phyloP scores from a whole-genome alignment of 169 alveolate species.

The Babesia microti region DNA sequence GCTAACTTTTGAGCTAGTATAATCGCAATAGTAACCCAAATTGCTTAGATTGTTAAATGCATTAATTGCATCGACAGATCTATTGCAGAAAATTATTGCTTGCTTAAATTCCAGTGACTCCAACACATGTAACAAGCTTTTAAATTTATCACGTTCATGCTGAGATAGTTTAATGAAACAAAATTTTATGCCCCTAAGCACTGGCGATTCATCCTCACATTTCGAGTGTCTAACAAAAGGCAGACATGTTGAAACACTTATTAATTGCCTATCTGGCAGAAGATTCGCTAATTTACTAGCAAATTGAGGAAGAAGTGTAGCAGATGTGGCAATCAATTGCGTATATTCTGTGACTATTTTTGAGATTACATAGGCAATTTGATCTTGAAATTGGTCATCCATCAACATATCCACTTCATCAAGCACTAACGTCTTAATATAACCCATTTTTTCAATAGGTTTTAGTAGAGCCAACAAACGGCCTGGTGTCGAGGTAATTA shows the following conservation, averaged over 20 bases:
- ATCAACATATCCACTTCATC: constrained; percentile 46
- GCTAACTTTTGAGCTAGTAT: constrained; percentile 48
- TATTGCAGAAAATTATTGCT: constrained; percentile 48
- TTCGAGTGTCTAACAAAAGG: too few species aligned
- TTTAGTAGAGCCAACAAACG: constrained; percentile 39
- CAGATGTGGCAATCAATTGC: constrained; percentile 40
- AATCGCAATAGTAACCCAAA: constrained; percentile 30
- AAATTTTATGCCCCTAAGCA: too few species aligned
- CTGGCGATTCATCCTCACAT: too few species aligned
- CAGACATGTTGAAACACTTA: too few species aligned
- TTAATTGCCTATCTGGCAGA: too few species aligned
- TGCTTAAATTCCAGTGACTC: constrained; percentile 15
- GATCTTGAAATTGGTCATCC: constrained; percentile 37
- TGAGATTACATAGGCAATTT: constrained; percentile 15
- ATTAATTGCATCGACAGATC: constrained; percentile 41
- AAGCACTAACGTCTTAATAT: constrained; percentile 6
- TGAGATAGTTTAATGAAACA: too few species aligned
- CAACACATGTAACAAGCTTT: constrained; percentile 5
- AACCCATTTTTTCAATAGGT: constrained; percentile 9
- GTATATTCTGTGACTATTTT: constrained; percentile 34
- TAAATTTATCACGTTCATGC: too few species aligned
- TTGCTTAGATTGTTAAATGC: constrained; percentile 21
- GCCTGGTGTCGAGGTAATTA: constrained; percentile 61
- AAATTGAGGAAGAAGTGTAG: constrained; percentile 39
- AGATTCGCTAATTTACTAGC: too few species aligned